A percentile compares a stretch with the other conserved stretches of the same genome.
Evolutionary conservation across 169 alveolate genomes (phyloP).

Genomic region (Plasmodium falciparum): DNA sequence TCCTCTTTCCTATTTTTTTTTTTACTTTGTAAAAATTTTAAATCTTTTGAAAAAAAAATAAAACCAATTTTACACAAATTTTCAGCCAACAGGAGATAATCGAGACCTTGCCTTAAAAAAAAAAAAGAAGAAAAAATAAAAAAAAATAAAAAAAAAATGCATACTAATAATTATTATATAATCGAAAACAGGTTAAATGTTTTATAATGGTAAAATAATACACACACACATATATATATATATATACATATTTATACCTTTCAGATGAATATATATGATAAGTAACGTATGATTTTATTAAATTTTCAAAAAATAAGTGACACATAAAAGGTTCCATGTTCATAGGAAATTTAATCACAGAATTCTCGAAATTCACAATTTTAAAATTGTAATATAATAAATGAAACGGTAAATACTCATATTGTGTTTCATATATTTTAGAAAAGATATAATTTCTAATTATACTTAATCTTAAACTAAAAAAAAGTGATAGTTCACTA

Average conservation of each 20-base stretch:
- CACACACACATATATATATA: neutral
- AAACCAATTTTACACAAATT: slow-evolving; percentile 43
- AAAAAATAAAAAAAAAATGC: neutral
- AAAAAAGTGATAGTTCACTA: slow-evolving; percentile 64
- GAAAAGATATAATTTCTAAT: slow-evolving; percentile 61
- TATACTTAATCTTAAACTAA: slow-evolving; percentile 37
- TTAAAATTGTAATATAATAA: slow-evolving; percentile 51
- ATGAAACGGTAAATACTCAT: slow-evolving; percentile 32
- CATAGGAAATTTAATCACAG: neutral
- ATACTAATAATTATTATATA: no score
- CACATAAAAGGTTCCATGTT: slow-evolving; percentile 8
- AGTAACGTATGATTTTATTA: slow-evolving; percentile 47
- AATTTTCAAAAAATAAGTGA: slow-evolving; percentile 32
- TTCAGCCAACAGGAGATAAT: slow-evolving; percentile 44
- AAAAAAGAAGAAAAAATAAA: neutral
- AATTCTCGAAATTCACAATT: slow-evolving; percentile 1
- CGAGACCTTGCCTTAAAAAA: slow-evolving; percentile 34
- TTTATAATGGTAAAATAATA: neutral
- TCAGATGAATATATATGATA: slow-evolving; percentile 18
- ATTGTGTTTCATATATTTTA: slow-evolving; percentile 40
- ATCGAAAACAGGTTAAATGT: no score
- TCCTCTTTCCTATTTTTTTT: neutral
- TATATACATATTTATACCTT: slow-evolving; percentile 33
- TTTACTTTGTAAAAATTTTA: slow-evolving; percentile 43
- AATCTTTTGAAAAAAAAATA: slow-evolving; percentile 29